phyloP scores from a whole-genome alignment of 2,329 filamentous ascomycete genomes.

The Fusarium sp. region DNA sequence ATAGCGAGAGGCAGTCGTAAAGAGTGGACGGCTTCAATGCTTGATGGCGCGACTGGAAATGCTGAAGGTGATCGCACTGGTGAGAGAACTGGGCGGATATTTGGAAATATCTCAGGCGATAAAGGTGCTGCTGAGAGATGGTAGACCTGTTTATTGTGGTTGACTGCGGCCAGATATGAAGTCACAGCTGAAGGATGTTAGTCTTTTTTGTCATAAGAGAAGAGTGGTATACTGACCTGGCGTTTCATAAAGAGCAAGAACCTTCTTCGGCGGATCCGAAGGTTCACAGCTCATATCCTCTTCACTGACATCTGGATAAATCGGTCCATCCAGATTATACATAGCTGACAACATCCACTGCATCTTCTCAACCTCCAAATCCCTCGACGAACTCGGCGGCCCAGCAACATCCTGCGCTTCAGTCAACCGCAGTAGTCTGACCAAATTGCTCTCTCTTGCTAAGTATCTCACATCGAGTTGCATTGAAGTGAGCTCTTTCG shows the following conservation, averaged over 20 bases:
- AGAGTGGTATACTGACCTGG: neutral
- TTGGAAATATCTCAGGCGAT: slow-evolving; percentile 51
- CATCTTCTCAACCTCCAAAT: slow-evolving; percentile 65
- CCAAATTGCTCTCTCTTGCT: slow-evolving; percentile 14
- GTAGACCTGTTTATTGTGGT: slow-evolving; percentile 27
- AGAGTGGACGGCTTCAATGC: slow-evolving; percentile 63
- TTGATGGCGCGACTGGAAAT: slow-evolving; percentile 53
- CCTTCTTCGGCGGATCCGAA: slow-evolving; percentile 12
- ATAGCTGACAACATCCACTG: slow-evolving; percentile 70
- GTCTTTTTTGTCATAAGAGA: neutral
- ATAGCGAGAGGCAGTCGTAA: slow-evolving; percentile 67
- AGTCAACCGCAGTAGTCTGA: slow-evolving; percentile 15
- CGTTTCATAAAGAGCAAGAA: slow-evolving; percentile 33
- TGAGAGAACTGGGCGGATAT: slow-evolving; percentile 55
- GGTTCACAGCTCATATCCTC: slow-evolving; percentile 43
- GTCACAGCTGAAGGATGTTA: slow-evolving; percentile 13
- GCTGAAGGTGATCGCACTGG: slow-evolving; percentile 52
- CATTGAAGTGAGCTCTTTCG: slow-evolving; percentile 13
- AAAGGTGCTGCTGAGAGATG: slow-evolving; percentile 31
- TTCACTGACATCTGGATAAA: neutral
- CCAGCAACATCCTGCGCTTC: neutral
- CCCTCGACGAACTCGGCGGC: neutral
- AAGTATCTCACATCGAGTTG: slow-evolving; percentile 17
- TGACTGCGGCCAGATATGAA: slow-evolving; percentile 26
- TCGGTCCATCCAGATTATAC: slow-evolving; percentile 53